Base-by-base conservation (phyloP, 2,329 filamentous ascomycete species). In the Hirsutella minnesotensis region DNA sequence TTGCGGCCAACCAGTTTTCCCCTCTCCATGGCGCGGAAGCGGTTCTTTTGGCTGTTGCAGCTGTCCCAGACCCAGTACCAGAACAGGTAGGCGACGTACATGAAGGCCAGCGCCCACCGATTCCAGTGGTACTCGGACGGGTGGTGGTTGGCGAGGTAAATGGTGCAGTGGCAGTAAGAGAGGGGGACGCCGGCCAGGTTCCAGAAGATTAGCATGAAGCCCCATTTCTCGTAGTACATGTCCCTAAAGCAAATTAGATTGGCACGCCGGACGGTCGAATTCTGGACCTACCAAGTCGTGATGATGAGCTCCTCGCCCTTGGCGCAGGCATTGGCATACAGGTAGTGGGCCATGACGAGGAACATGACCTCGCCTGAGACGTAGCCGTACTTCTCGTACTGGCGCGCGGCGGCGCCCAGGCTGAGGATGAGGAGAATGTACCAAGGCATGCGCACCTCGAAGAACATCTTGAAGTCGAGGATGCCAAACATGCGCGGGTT, bases 151-250 rank as follows among this genome's bases (percentile, higher is more conserved):
- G 87, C 87, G 40, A 95, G 74, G 66, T 85, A 95, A 54, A 95
- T 79, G 39, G 85, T 90, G 74, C 85, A 92, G 70, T 95, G 88
- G 69, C 87, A 94, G 73, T 95, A 95, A 43, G 81, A 88, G 41
- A 95, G 73, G 13, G 88, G 88, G 21, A 95, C 88, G 51, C 88
- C 88, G 38, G 88, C 87, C 60, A 95, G 71, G 65, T 95, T 95
- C 88, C 88, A 95, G 77, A 95, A 95, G 63, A 94, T 94, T 51
- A 95, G 77, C 88, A 95, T 95, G 70, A 95, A 95, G 41, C 88
- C 88, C 78, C 86, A 89, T 68, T 95, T 95, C 72, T 95, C 88
- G 55, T 87, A 90, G 70, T 94, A 94, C 83, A 95, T 94, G 56
- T 95, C 88, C 83, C 61, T 63, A 35, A 9, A 10, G 9, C 7